Base-by-base conservation (phyloP, 768 basidiomycete genomes). In the Amanita fuliginea region DNA sequence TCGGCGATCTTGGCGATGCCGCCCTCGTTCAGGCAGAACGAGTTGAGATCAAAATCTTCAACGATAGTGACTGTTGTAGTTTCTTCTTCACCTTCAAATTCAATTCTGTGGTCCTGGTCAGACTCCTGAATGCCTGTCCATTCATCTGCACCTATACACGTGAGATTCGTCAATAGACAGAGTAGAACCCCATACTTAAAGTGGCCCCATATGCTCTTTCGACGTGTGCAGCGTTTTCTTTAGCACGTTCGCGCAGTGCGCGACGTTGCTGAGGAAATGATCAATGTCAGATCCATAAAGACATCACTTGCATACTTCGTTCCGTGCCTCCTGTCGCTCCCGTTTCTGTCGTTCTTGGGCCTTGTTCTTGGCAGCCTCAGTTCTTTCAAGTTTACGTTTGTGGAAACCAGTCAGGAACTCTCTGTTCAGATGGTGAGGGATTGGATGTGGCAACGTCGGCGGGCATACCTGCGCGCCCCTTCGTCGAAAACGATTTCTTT, bases 321-420 rank as follows among this genome's bases (percentile, higher is more conserved):
- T 74, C 51, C 91, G 72, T n/a, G 76, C 64, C 57, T 90, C 83
- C 18, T 81, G 67, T 57, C 83, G 76, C 47, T 83, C 81, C 59
- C 81, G 76, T 61, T 87, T 89, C 59, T 90, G 85, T 55, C 83
- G 70, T 58, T 89, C 80, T 53, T 76, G 67, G 10, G 89, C 88
- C 62, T 77, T 84, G 55, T 79, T 74, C 57, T 78, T 80, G 39
- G 82, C 76, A 43, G 77, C 83, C 57, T 94, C 88, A 54, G 80
- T 75, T 62, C 86, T 89, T 52, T 81, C 83, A 45, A 91, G 66
- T 66, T 95, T 96, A 57, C 93, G 80, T 66, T 94, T 94, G 63
- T 86, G 85, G 63, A 96, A 96, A 22, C 93, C 93, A 14, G 91
- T 94, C 61, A 96, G 68, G 66, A 86, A 96, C 52, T 94, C 85